Base-by-base conservation (phyloP, 345 rosid species). In the Eutrema japonicum region DNA sequence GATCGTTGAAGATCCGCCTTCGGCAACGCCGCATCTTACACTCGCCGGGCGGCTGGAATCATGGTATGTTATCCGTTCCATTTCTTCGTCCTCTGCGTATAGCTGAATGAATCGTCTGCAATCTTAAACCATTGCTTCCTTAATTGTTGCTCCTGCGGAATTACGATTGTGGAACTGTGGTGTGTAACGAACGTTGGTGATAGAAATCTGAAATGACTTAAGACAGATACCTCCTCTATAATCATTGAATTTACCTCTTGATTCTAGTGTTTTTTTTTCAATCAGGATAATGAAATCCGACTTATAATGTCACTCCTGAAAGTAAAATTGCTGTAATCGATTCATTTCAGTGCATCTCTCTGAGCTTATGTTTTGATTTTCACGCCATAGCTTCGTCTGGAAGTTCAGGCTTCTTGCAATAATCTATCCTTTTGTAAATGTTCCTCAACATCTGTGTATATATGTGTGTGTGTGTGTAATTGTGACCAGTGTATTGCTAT, bases 31-130 rank as follows among this genome's bases (percentile, higher is more conserved):
- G 71, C 59, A 30, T 76, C 75, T 76, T 65, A 35, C 63, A 35
- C 63, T 57, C 62, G 60, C 64, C 73, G 64, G 64, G 77, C 77
- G 72, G 56, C 42, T 58, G 1, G 3, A 66, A 66, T 51, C 77
- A 77, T 77, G 80, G 80, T 77, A 77, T 53, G 73, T 43, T 41
- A 45, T 47, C 69, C 63, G n/a, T 61, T 49, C 29, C 38, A 6
- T 36, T 36, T 36, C 30, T 43, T 43, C 18, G 10, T 29, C 9
- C 37, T 3, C 11, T 49, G 11, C 53, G 2, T 41, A 10, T 43
- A 43, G 59, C 40, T 56, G 5, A 56, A 38, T 56, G 5, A 56
- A 38, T 49, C 46, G 12, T 45, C 41, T 22, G 13, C 29, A 60
- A 53, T 67, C 78, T 53, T 53, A 52, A 69, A 68, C 70, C 65